Conservation (phyloP, 179 eudicot species). For the Carnegiea gigantea region DNA sequence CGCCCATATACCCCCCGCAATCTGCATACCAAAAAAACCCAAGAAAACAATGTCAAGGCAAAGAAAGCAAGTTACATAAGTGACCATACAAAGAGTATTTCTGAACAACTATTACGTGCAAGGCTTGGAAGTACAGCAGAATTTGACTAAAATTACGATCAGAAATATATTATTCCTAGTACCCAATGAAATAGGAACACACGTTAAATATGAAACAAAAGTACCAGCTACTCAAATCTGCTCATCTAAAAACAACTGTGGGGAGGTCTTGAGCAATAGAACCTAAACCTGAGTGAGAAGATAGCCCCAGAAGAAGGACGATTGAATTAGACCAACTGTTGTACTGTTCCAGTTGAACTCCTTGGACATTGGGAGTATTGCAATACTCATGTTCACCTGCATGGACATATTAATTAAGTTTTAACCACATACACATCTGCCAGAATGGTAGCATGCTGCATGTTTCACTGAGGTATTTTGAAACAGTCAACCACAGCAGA, state of each 20-base stretch:
- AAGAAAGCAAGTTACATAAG: neutral
- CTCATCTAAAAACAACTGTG: neutral
- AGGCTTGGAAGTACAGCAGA: neutral
- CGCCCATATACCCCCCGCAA: constrained; percentile 95
- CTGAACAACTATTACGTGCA: neutral
- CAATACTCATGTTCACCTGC: constrained; percentile 98
- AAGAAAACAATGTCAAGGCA: constrained; percentile 6
- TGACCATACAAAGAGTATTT: neutral
- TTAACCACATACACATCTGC: neutral
- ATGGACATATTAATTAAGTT: neutral
- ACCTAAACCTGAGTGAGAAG: constrained; percentile 87
- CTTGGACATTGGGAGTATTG: constrained; percentile 97
- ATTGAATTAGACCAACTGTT: constrained; percentile 95
- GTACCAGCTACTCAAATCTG: neutral
- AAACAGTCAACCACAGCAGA: neutral
- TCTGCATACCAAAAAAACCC: constrained; percentile 40
- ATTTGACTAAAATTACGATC: neutral
- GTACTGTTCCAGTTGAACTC: constrained; percentile 90
- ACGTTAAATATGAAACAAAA: neutral
- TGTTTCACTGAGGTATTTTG: neutral
- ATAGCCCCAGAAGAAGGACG: constrained; percentile 99
- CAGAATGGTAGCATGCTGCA: neutral
- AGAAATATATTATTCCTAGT: neutral
- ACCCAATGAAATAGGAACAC: neutral
- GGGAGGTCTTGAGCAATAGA: constrained; percentile 5